Conservation (phyloP, 164 flowering plant genomes). For the Umbilicus rupestris region DNA sequence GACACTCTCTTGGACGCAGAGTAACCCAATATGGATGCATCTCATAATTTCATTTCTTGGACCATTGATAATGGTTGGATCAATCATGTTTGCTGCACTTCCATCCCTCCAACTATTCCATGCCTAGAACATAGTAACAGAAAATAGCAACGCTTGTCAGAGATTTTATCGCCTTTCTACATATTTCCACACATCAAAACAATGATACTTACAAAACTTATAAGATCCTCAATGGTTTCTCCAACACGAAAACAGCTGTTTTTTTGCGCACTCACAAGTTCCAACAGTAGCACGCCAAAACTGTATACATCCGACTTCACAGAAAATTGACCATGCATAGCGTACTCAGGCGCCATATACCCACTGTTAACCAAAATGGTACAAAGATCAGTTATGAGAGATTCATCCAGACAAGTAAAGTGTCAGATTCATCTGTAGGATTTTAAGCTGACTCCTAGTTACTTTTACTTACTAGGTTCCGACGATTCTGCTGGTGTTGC, state of each 20-base stretch:
- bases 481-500: slow-evolving; percentile 13
- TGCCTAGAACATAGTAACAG: slow-evolving; percentile 14
- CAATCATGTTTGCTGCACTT: slow-evolving; percentile 14
- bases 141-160: not conserved
- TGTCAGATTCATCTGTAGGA: not conserved
- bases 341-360: slow-evolving; percentile 7
- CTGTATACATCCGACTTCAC: slow-evolving; percentile 7
- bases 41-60: slow-evolving; percentile 19
- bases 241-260: slow-evolving; percentile 2
- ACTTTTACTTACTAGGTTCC: slow-evolving; percentile 21
- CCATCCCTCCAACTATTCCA: slow-evolving; percentile 28
- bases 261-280: slow-evolving; percentile 4
- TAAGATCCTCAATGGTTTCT: not conserved
- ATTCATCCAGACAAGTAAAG: not conserved
- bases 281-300: not conserved
- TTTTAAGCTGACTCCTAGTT: not conserved
- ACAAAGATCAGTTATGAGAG: not conserved
- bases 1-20: slow-evolving; percentile 28
- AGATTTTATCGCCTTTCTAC: not conserved
- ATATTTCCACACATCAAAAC: not conserved
- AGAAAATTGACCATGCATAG: slow-evolving; percentile 6
- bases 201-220: slow-evolving; percentile 3
- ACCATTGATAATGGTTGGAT: slow-evolving; percentile 13
- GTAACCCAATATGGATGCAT: slow-evolving; percentile 28
- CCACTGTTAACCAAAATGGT: not conserved